Evolutionary conservation across 208 protist genomes (phyloP), one percentile per base, ranked within the genome.

Genomic region (Trypanosomatidae sp.): DNA sequence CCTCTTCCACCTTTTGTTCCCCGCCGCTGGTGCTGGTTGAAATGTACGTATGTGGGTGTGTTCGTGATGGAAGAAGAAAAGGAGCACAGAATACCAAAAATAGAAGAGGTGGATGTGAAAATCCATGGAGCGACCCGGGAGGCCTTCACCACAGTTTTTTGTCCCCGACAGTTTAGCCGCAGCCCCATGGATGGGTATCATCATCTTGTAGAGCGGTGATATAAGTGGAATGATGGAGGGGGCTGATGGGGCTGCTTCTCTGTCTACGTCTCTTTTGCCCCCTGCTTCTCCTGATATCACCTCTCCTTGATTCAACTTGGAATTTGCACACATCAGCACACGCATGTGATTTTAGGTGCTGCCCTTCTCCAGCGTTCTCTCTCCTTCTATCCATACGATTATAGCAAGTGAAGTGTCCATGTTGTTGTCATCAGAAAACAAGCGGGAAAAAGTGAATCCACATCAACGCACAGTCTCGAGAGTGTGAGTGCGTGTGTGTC

Each of bases 1-100:
- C 22, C 8, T 49, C 43, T 49, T 15, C 41, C 19, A 52, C 44
- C 64, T 39, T 55, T 41, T 25, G 12, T 55, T 13, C 3, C 52
- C 49, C 36, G 55, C 41, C 64, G 33, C 60, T 47, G 39, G 36
- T 19, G 60, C 41, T 65, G 60, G 19, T 25, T 65, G 60, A 65
- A 44, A 46, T 15, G 39, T 47, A 17, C 46, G 39, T 47, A 39
- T 28, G 36, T 64, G 39, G 36, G 36, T 44, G 33, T 47, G 60
- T 17, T 47, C 19, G 22, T 46, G 60, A 44, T 65, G 60, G 60
- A 44, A 41, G 28, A 7, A 22, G 39, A 22, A 46, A 46, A 44
- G 60, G 22, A 41, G 39, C 39, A 46, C 39, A 28, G 7, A 13
- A 46, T 44, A 25, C 33, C 19, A 22, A 46, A 46, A 62, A 65